Evolutionary conservation across 2,329 filamentous ascomycete genomes (phyloP).

Genomic region (Aspergillus udagawae): DNA sequence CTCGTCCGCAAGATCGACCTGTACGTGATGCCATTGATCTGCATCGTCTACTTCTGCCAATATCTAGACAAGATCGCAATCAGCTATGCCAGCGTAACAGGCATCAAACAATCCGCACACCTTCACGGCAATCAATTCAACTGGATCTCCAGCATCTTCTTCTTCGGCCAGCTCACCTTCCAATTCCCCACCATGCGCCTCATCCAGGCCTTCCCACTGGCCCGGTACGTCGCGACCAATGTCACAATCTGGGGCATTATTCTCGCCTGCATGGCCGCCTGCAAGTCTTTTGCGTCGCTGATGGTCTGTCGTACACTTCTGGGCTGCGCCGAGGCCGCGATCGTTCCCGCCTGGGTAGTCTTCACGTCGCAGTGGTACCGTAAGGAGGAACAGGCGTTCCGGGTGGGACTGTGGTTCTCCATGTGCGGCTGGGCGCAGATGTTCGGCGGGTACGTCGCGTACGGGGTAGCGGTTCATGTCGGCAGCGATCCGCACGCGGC

Average conservation of each 20-base stretch:
- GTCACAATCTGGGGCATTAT: slow-evolving; percentile 33
- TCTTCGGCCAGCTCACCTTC: slow-evolving; percentile 23
- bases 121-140: slow-evolving; percentile 43
- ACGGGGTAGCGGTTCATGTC: slow-evolving; percentile 26
- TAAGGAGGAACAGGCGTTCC: slow-evolving; percentile 29
- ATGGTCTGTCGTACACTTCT: slow-evolving; percentile 49
- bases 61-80: slow-evolving; percentile 26
- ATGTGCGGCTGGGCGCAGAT: slow-evolving; percentile 35
- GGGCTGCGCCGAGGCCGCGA: slow-evolving; percentile 48
- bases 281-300: slow-evolving; percentile 47
- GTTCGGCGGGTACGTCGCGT: slow-evolving; percentile 37
- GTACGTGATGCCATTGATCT: slow-evolving; percentile 28
- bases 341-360: slow-evolving; percentile 28
- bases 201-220: slow-evolving; percentile 38
- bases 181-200: slow-evolving; percentile 39
- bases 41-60: slow-evolving; percentile 28
- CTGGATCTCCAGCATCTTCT: slow-evolving; percentile 36
- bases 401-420: slow-evolving; percentile 26
- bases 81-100: slow-evolving; percentile 26
- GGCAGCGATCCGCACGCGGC: slow-evolving; percentile 25
- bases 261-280: slow-evolving; percentile 20
- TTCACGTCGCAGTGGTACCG: slow-evolving; percentile 31
- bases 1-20: slow-evolving; percentile 27
- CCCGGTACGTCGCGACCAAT: slow-evolving; percentile 36
- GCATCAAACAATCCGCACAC: slow-evolving; percentile 26